Conservation (phyloP, 83 land plant species). For the Picea abies region DNA sequence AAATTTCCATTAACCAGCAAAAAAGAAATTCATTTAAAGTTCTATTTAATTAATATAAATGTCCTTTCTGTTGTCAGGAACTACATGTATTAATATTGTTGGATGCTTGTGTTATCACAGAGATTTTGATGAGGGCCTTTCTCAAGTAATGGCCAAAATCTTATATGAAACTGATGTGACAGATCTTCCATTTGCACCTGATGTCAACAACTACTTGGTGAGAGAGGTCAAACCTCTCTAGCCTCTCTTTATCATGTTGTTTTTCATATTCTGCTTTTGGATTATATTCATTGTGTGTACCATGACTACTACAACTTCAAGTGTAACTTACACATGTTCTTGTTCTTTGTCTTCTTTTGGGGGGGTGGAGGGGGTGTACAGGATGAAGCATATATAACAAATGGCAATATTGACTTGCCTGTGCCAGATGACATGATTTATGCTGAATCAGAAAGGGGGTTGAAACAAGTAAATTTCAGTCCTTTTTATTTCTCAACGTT, state of each 20-base stretch:
- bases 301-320: not conserved
- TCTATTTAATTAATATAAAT: not conserved
- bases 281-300: too few species aligned
- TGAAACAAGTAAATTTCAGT: constrained; percentile 29
- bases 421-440: constrained; percentile 53
- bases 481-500: not conserved
- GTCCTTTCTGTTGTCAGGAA: not conserved
- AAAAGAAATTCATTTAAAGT: not conserved
- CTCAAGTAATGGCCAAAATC: constrained; percentile 60
- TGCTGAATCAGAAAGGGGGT: constrained; percentile 56
- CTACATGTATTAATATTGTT: not conserved
- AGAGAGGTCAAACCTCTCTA: constrained; percentile 56
- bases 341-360: constrained; percentile 1
- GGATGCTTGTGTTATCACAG: constrained; percentile 31
- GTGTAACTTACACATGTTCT: constrained; percentile 2
- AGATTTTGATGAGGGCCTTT: constrained; percentile 85
- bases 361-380: constrained; percentile 5
- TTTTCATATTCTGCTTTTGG: not conserved
- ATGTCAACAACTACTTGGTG: constrained; percentile 78
- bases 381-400: constrained; percentile 44
- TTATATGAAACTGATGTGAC: constrained; percentile 72
- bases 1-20: not conserved
- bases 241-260: not conserved
- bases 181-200: constrained; percentile 75
- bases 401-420: constrained; percentile 46